These are phyloP conservation scores for Syzygium syzygioides DNA, from an alignment of 441 rosid species.

Conservation along the genomic window DNA sequence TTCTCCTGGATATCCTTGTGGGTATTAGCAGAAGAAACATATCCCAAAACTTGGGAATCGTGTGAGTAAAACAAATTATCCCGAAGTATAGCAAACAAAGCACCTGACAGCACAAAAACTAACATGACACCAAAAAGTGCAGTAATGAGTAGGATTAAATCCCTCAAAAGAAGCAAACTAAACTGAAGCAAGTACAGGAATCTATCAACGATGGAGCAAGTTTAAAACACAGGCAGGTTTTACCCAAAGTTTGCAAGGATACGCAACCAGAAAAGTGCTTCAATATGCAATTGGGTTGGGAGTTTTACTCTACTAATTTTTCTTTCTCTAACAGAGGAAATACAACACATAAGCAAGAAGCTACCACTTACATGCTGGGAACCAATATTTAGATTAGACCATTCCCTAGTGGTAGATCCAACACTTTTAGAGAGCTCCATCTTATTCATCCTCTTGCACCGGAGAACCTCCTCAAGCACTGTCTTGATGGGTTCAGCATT, in stretches of 20 bases:
- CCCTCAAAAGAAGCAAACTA: not conserved
- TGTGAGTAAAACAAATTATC: constrained; percentile 15
- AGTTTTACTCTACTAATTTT: not conserved
- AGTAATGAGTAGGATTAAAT: not conserved
- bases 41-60: constrained; percentile 38
- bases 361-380: not conserved
- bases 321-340: not conserved
- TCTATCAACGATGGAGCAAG: not conserved
- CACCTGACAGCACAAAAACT: not conserved
- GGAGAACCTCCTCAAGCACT: constrained; percentile 64
- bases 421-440: constrained; percentile 40
- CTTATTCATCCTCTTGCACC: constrained; percentile 65
- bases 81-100: not conserved
- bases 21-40: constrained; percentile 29
- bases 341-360: not conserved
- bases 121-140: not conserved
- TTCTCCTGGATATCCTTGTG: constrained; percentile 26
- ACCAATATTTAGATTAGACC: constrained; percentile 29
- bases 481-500: constrained; percentile 41
- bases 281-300: not conserved
- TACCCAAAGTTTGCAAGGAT: not conserved
- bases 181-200: not conserved
- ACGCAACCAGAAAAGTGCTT: not conserved
- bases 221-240: not conserved
- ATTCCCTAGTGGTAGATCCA: constrained; percentile 38